Evolutionary conservation across 345 rosid genomes (phyloP).

Genomic region (Acer yangbiense): DNA sequence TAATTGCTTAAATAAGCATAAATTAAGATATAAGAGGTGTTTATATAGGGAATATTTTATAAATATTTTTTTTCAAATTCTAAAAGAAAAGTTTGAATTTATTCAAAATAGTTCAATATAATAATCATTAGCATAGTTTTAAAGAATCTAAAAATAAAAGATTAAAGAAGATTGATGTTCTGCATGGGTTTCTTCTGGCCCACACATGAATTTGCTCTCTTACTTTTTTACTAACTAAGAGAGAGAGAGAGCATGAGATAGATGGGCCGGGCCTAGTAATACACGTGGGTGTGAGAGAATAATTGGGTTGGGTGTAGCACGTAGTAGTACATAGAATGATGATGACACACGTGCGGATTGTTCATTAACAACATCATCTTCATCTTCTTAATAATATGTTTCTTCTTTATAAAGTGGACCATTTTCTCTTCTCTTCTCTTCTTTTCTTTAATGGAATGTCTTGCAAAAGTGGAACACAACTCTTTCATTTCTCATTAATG

Average conservation of each 20-base stretch:
- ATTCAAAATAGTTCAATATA: not conserved
- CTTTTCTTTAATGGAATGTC: slow-evolving; percentile 35
- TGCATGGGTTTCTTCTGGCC: not conserved
- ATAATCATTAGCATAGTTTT: not conserved
- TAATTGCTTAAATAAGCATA: too few relatives aligned
- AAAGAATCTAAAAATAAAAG: not conserved
- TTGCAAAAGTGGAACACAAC: slow-evolving; percentile 37
- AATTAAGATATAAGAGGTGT: too few relatives aligned
- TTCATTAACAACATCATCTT: slow-evolving; percentile 21
- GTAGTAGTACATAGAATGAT: slow-evolving; percentile 37
- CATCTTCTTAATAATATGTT: slow-evolving; percentile 16
- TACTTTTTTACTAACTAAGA: too few relatives aligned
- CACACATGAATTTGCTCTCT: not conserved
- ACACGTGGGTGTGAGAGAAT: slow-evolving; percentile 41
- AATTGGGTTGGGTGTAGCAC: slow-evolving; percentile 64
- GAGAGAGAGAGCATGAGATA: not conserved
- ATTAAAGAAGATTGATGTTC: not conserved
- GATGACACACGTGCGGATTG: slow-evolving; percentile 66
- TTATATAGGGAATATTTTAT: too few relatives aligned
- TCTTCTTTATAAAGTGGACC: slow-evolving; percentile 35
- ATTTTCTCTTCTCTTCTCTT: slow-evolving; percentile 15
- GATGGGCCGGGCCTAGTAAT: slow-evolving; percentile 30
- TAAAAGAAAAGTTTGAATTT: too few relatives aligned
- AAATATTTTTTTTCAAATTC: too few relatives aligned
- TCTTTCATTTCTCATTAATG: slow-evolving; percentile 34